phyloP scores from a whole-genome alignment of 2,329 filamentous ascomycete genomes.

The Nemania abortiva region DNA sequence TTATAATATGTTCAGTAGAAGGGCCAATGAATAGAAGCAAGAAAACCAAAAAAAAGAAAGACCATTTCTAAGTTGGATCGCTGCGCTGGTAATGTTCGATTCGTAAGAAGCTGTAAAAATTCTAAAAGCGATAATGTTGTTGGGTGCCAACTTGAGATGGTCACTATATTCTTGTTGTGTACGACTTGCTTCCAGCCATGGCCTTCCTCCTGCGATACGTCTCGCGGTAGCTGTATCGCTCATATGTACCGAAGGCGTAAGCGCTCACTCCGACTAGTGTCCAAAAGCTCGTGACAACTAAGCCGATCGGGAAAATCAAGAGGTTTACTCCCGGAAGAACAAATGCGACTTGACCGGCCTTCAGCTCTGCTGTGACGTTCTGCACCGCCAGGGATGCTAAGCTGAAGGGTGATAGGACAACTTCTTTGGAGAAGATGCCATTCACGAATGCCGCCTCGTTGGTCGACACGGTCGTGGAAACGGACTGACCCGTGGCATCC shows the following conservation, averaged over 20 bases:
- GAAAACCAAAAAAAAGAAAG: neutral
- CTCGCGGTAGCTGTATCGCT: slow-evolving; percentile 74
- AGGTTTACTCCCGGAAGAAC: slow-evolving; percentile 76
- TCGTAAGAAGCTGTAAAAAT: neutral
- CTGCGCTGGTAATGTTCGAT: neutral
- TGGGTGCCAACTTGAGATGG: neutral
- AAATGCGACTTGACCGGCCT: slow-evolving; percentile 70
- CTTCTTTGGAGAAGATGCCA: slow-evolving; percentile 74
- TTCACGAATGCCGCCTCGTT: slow-evolving; percentile 79
- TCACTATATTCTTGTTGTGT: slow-evolving; percentile 42
- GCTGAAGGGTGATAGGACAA: slow-evolving; percentile 64
- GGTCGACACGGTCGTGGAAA: slow-evolving; percentile 74
- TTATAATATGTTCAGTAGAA: slow-evolving; percentile 12
- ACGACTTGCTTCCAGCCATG: slow-evolving; percentile 53
- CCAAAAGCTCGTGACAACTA: slow-evolving; percentile 76
- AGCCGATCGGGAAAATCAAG: slow-evolving; percentile 76
- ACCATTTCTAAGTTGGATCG: neutral
- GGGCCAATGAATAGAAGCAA: slow-evolving; percentile 4
- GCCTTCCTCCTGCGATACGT: slow-evolving; percentile 68
- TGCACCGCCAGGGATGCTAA: slow-evolving; percentile 64
- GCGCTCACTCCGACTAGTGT: slow-evolving; percentile 66
- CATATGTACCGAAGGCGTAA: slow-evolving; percentile 74
- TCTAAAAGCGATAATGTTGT: neutral
- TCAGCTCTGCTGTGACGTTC: slow-evolving; percentile 58
- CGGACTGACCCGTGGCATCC: slow-evolving; percentile 61